These are phyloP conservation scores for Fusarium papillatum DNA, from an alignment of 2,329 filamentous ascomycete species.

Conservation along the genomic window DNA sequence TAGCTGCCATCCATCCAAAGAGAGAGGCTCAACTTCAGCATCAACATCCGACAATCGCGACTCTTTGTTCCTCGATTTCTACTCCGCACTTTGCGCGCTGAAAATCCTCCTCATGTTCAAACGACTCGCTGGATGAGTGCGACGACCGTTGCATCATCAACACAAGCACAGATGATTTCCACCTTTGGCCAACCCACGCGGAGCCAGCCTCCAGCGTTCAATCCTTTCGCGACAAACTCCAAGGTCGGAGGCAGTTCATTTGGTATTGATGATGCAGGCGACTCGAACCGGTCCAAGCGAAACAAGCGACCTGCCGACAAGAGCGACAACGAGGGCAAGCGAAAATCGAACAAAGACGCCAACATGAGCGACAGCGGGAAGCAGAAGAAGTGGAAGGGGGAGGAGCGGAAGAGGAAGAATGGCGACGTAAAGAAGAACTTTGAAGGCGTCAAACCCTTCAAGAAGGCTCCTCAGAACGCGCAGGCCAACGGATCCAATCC, in stretches of 20 bases:
- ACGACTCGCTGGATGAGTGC: constrained; percentile 52
- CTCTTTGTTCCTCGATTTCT: constrained; percentile 13
- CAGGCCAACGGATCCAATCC: constrained; percentile 34
- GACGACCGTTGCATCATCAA: constrained; percentile 57
- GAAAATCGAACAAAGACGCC: constrained; percentile 41
- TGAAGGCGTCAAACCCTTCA: constrained; percentile 17
- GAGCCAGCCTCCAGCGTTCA: constrained; percentile 50
- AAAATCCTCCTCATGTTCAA: constrained; percentile 49
- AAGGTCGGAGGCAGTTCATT: constrained; percentile 45
- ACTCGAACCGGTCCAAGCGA: constrained; percentile 44
- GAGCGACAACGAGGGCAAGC: constrained; percentile 45
- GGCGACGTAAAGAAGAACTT: constrained; percentile 34
- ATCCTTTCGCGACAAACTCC: constrained; percentile 51
- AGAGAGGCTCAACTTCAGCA: constrained; percentile 27
- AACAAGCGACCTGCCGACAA: constrained; percentile 43
- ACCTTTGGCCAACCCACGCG: constrained; percentile 52
- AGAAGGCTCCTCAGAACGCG: constrained; percentile 33
- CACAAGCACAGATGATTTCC: constrained; percentile 54
- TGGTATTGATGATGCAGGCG: constrained; percentile 47
- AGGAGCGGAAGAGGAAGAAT: constrained; percentile 44
- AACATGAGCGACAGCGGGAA: constrained; percentile 43
- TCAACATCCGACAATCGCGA: constrained; percentile 27
- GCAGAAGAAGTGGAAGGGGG: constrained; percentile 36
- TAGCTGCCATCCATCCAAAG: constrained; percentile 24
- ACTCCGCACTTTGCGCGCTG: constrained; percentile 30